Base-by-base conservation (phyloP, 2,329 filamentous ascomycete genomes). In the Gnomoniopsis smithogilvyi region DNA sequence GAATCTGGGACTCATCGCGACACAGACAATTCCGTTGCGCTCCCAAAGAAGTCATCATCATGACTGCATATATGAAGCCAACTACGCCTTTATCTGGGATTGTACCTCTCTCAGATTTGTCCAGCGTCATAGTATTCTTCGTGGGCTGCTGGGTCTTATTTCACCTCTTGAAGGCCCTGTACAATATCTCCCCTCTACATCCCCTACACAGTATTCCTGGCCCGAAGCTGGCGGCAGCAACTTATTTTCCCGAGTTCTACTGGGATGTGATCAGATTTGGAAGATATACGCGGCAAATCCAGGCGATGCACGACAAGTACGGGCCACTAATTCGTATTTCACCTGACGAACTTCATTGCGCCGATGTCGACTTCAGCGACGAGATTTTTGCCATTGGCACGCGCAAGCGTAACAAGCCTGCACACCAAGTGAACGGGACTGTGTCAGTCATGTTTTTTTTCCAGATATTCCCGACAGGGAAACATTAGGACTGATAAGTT, bases 281-380 rank as follows among this genome's bases (percentile, higher is more conserved):
- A 3, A 61, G 70, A 34, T 72, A 68, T 43, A 63, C 67, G 43
- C 67, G 64, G 15, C 64, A 70, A 52, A 71, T 71, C 10, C 51
- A 67, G 45, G 60, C 66, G 47, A 62, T 76, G 55, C 74, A 76
- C 63, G 63, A 68, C 41, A 61, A 66, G 62, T 74, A 75, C 58
- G 74, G 71, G 6, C 70, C 72, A 3, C 68, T 73, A 54, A 62
- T 73, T 34, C 65, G 72, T 21, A 70, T 73, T 56, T 73, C 65
- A 54, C 72, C 71, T 0, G 61, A 65, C 12, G 70, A 73, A 51
- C 41, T 73, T 15, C 70, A 72, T 54, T 67, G 72, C 62, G 59
- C 59, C 47, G 71, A 73, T 51, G 63, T 70, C 22, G 64, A 71
- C 49, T 72, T 65, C 58, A 48, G 64, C 59, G 56, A 66, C 24